phyloP scores from a whole-genome alignment of 1,284 basidiomycete genomes.

The Erythrobasidium hasegawianum region DNA sequence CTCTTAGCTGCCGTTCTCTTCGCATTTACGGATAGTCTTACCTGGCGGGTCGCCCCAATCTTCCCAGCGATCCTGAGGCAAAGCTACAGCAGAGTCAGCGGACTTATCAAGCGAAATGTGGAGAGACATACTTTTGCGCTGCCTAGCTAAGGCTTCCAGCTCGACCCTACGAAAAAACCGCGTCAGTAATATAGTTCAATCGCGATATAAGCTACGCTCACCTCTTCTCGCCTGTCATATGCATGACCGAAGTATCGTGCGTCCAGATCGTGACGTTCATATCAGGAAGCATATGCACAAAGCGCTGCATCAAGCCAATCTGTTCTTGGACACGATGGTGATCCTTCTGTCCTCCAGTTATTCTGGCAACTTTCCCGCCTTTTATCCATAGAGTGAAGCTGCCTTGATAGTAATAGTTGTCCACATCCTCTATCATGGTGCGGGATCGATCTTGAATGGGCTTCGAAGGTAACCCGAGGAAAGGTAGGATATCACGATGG shows the following conservation, averaged over 20 bases:
- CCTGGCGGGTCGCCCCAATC: slow-evolving; percentile 33
- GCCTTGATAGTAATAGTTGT: slow-evolving; percentile 42
- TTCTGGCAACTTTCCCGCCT: slow-evolving; percentile 37
- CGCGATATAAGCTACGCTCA: neutral
- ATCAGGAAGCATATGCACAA: slow-evolving; percentile 37
- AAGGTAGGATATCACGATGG: slow-evolving; percentile 43
- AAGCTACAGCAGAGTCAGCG: neutral
- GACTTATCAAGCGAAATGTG: neutral
- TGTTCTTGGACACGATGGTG: slow-evolving; percentile 43
- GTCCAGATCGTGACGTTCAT: slow-evolving; percentile 40
- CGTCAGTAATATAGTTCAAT: slow-evolving; percentile 13
- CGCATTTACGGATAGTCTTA: neutral
- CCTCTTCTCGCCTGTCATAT: slow-evolving; percentile 36
- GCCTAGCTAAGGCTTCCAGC: slow-evolving; percentile 21
- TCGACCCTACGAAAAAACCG: neutral
- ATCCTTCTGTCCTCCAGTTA: slow-evolving; percentile 38
- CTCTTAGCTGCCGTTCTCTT: neutral
- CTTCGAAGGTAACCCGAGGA: slow-evolving; percentile 43
- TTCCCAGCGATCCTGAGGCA: slow-evolving; percentile 18
- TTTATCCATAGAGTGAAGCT: slow-evolving; percentile 40
- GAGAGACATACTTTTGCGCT: slow-evolving; percentile 10
- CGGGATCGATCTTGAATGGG: slow-evolving; percentile 40
- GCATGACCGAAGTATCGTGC: slow-evolving; percentile 41
- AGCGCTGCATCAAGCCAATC: slow-evolving; percentile 38
- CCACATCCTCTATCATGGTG: slow-evolving; percentile 33